These are phyloP conservation scores for Fraxinus pennsylvanica DNA, from an alignment of 257 asterid species.

Conservation along the genomic window DNA sequence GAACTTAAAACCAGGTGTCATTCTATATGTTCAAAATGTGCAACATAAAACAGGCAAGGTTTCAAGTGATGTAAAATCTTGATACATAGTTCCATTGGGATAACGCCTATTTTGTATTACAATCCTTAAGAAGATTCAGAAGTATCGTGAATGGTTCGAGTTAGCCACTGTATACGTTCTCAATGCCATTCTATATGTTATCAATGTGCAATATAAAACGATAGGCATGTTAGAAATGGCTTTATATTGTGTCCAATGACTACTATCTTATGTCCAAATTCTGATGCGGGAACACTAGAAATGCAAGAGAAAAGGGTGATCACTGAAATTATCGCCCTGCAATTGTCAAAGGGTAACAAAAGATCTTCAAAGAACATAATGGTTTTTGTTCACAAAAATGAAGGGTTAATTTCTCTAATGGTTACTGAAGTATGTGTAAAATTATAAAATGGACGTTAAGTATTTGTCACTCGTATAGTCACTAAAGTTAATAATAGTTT, in stretches of 20 bases:
- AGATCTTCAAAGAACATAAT: background rate
- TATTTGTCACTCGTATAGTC: background rate
- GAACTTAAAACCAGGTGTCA: background rate
- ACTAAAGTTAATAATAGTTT: background rate
- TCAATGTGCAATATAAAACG: background rate
- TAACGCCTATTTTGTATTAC: background rate
- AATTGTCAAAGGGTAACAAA: background rate
- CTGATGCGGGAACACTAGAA: slow-evolving; percentile 12
- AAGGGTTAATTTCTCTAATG: background rate
- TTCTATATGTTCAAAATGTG: background rate
- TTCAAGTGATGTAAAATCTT: background rate
- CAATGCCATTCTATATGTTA: no score
- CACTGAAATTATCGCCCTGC: slow-evolving; percentile 9
- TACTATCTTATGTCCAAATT: slow-evolving; percentile 1
- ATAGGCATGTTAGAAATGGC: slow-evolving; percentile 14
- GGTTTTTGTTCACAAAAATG: background rate
- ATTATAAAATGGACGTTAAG: background rate
- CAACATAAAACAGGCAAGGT: background rate
- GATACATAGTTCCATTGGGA: background rate
- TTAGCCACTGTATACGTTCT: background rate
- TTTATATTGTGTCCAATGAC: slow-evolving; percentile 7
- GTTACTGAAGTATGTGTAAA: background rate
- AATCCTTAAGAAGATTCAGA: background rate
- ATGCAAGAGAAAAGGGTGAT: slow-evolving; percentile 1
- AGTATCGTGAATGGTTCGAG: background rate